These are phyloP conservation scores for Agaricales sp. DNA, from an alignment of 1,284 basidiomycete species.

Conservation along the genomic window DNA sequence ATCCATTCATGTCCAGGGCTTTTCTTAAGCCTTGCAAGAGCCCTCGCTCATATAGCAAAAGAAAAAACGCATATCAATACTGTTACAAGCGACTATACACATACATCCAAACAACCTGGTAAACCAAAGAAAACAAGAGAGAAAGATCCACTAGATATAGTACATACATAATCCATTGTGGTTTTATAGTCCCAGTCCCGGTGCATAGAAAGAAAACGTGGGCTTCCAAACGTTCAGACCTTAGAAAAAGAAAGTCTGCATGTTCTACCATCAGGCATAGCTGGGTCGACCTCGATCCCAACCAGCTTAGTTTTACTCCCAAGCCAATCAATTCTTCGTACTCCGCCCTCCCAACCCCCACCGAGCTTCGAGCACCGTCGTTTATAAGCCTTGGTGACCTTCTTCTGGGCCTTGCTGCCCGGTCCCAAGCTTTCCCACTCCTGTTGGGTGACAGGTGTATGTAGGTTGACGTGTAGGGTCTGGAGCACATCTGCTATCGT, in stretches of 20 bases:
- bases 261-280: background rate
- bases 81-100: no score
- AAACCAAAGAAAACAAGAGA: background rate
- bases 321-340: slow-evolving; percentile 56
- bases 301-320: slow-evolving; percentile 49
- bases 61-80: no score
- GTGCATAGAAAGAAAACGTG: no score
- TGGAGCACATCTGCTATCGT: slow-evolving; percentile 56
- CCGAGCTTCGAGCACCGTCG: slow-evolving; percentile 48
- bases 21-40: no score
- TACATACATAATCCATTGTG: slow-evolving; percentile 5
- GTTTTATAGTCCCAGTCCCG: no score
- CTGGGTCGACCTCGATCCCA: slow-evolving; percentile 45
- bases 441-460: slow-evolving; percentile 43
- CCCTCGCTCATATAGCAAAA: no score
- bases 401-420: slow-evolving; percentile 39
- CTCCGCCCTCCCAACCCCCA: slow-evolving; percentile 58
- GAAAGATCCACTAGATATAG: slow-evolving; percentile 1
- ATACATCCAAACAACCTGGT: background rate
- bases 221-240: slow-evolving; percentile 5
- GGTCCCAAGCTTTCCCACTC: slow-evolving; percentile 56
- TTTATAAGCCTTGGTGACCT: slow-evolving; percentile 52
- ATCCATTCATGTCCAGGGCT: no score
- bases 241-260: slow-evolving; percentile 4
- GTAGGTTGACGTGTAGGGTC: slow-evolving; percentile 46